Base-by-base conservation (phyloP, 306 rosid genomes). In the Clitoria ternatea region DNA sequence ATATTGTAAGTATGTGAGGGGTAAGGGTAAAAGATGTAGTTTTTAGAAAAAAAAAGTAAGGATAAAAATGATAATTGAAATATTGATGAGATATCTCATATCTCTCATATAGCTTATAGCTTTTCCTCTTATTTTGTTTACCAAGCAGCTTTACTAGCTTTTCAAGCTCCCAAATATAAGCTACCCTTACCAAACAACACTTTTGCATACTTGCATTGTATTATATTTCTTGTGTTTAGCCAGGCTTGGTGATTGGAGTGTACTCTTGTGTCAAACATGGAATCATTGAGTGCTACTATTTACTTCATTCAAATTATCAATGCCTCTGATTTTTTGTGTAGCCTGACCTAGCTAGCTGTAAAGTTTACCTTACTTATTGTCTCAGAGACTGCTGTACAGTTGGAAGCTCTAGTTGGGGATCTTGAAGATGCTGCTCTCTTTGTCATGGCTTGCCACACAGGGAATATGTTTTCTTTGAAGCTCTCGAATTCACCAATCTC, bases 331-430 rank as follows among this genome's bases (percentile, higher is more conserved):
- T 20, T 53, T 36, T 66, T 1, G 42, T 17, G 59, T 39, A 42
- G 42, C 10, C 19, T 65, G 55, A 6, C 57, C 22, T 69, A 44
- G 76, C 67, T 64, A 47, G 77, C 64, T 56, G 82, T 76, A 61
- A 54, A 66, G 67, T 82, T 79, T 69, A 57, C 49, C 59, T 71
- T 78, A 75, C 77, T 69, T 79, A 61, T 54, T 72, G 77, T 85
- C 80, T 81, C 92, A 90, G 96, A 83, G 82, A 84, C 79, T 83
- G 82, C 90, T 78, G 50, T 90, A 63, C 86, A 77, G 83, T 85
- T 90, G 80, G 96, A 90, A 81, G 89, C 88, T 76, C 83, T 78
- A 68, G 92, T 87, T 71, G 96, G 96, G 48, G 92, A 90, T 80
- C 86, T 90, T 80, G 96, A 90, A 85, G 96, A 90, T 83, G 85